Percentiles rank a stretch among this genome's conserved stretches.
phyloP scores from a whole-genome alignment of 805 yeast species.

The Kodamaea restingae region DNA sequence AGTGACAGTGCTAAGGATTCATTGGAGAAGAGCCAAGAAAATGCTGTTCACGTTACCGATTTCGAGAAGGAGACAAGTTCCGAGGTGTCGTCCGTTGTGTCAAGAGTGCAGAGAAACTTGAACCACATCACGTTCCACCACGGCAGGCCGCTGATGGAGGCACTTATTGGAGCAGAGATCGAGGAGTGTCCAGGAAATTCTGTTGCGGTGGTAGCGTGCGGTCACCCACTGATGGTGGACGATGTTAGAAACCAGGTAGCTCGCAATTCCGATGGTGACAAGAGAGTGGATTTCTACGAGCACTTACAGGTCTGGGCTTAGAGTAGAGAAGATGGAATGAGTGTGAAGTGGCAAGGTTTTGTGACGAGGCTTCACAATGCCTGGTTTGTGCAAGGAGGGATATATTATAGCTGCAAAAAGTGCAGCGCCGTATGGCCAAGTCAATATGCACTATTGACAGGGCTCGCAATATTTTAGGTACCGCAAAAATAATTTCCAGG shows the following conservation, averaged over 20 bases:
- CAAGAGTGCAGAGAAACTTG: constrained; percentile 1
- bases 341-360: too few species aligned
- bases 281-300: constrained; percentile 66
- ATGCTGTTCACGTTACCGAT: background rate
- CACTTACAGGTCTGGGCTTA: constrained; percentile 8
- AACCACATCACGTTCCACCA: constrained; percentile 15
- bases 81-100: background rate
- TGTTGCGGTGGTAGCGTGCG: constrained; percentile 57
- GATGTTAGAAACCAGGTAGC: constrained; percentile 47
- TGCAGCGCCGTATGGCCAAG: too few species aligned
- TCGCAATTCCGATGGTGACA: constrained; percentile 30
- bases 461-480: too few species aligned
- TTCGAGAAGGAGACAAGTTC: background rate
- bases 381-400: too few species aligned
- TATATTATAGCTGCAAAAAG: too few species aligned
- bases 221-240: constrained; percentile 59
- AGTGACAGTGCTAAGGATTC: background rate
- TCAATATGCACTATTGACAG: too few species aligned
- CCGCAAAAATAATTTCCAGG: too few species aligned
- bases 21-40: background rate
- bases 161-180: constrained; percentile 35
- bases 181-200: constrained; percentile 36
- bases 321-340: background rate
- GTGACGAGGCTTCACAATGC: too few species aligned
- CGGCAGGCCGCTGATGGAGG: constrained; percentile 44